Percentiles rank a stretch among this genome's conserved stretches.
These are phyloP conservation scores for Knufia fluminis DNA, from an alignment of 2,329 filamentous ascomycete genomes.

Conservation along the genomic window DNA sequence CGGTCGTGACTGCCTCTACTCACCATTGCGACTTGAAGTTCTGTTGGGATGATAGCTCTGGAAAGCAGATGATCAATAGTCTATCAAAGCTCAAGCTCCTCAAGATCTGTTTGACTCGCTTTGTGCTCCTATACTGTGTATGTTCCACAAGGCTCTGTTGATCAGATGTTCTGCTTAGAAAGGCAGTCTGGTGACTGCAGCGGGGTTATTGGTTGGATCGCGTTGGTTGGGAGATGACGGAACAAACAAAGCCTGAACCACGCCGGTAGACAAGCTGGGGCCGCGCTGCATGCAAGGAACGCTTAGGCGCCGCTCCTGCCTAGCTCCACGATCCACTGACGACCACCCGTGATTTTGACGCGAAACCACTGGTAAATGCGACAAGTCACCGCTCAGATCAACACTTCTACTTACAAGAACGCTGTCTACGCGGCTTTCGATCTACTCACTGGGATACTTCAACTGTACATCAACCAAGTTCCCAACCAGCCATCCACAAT, in stretches of 20 bases:
- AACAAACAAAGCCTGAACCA: not conserved
- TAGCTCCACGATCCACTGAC: not conserved
- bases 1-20: not conserved
- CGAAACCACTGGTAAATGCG: too few relatives aligned
- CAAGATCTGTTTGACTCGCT: too few relatives aligned
- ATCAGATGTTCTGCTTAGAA: not conserved
- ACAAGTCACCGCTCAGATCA: too few relatives aligned
- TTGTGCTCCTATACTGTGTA: too few relatives aligned
- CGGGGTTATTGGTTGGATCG: not conserved
- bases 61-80: too few relatives aligned
- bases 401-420: too few relatives aligned
- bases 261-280: not conserved
- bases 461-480: too few relatives aligned
- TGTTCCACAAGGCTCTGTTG: not conserved
- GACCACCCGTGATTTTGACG: not conserved
- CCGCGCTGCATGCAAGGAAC: conserved; percentile 2
- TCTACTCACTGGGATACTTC: too few relatives aligned
- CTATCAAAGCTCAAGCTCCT: too few relatives aligned
- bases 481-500: too few relatives aligned
- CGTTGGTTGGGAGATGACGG: not conserved
- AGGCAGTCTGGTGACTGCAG: not conserved
- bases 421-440: too few relatives aligned
- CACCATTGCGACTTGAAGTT: not conserved
- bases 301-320: too few relatives aligned
- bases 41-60: not conserved